These are phyloP conservation scores for Didymella keratinophila DNA, from an alignment of 2,329 filamentous ascomycete species.

Conservation along the genomic window DNA sequence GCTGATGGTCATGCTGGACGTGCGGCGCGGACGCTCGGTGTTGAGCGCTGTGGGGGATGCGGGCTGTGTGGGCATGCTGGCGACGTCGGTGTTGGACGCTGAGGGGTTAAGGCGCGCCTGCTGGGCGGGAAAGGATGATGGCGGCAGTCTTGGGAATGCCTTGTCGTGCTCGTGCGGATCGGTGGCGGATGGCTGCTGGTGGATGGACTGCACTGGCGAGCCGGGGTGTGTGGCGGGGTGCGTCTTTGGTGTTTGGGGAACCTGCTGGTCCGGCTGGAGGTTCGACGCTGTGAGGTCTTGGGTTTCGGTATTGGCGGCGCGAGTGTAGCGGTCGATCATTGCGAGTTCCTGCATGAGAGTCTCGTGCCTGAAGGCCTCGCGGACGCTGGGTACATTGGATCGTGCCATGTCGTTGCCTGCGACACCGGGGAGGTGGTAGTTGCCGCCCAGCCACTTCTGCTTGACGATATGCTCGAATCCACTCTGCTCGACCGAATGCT, in stretches of 20 bases:
- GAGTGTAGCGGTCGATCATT: slow-evolving; percentile 66
- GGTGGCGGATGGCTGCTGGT: slow-evolving; percentile 51
- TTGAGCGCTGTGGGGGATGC: slow-evolving; percentile 37
- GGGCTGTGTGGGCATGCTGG: slow-evolving; percentile 29
- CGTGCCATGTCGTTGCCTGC: slow-evolving; percentile 92
- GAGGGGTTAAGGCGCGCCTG: slow-evolving; percentile 48
- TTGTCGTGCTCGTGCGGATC: slow-evolving; percentile 47
- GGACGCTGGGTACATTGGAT: slow-evolving; percentile 93
- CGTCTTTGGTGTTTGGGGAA: slow-evolving; percentile 43
- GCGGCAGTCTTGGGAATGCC: slow-evolving; percentile 39
- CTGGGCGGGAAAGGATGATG: slow-evolving; percentile 44
- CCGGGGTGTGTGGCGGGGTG: slow-evolving; percentile 43
- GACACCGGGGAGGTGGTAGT: slow-evolving; percentile 79
- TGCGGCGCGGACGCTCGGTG: slow-evolving; percentile 38
- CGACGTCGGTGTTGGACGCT: slow-evolving; percentile 29
- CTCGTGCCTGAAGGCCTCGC: slow-evolving; percentile 87
- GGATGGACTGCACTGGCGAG: slow-evolving; percentile 53
- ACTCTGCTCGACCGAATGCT: slow-evolving; percentile 93
- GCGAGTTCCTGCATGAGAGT: slow-evolving; percentile 83
- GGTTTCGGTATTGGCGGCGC: slow-evolving; percentile 39
- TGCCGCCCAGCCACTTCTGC: slow-evolving; percentile 85
- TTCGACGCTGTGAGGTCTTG: slow-evolving; percentile 48
- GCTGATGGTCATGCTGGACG: slow-evolving; percentile 41
- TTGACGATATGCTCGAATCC: slow-evolving; percentile 92
- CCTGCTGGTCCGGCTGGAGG: slow-evolving; percentile 35